These are phyloP conservation scores for Umbilicus rupestris DNA, from an alignment of 164 flowering plant genomes.

Conservation along the genomic window DNA sequence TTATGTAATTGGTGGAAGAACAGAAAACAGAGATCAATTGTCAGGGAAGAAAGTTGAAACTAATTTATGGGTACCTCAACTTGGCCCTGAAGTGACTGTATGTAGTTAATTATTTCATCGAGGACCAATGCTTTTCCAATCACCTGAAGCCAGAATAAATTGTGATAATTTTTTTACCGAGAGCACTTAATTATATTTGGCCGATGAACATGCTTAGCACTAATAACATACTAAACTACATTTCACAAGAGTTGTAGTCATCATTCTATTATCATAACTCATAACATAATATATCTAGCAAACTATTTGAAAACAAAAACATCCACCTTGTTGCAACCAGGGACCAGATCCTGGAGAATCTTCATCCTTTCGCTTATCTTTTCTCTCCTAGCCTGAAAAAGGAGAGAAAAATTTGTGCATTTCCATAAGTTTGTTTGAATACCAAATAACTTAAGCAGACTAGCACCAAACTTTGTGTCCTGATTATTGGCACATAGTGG, in stretches of 20 bases:
- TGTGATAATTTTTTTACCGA: neutral
- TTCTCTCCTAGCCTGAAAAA: slow-evolving; percentile 3
- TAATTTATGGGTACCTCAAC: slow-evolving; percentile 49
- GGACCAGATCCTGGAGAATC: slow-evolving; percentile 2
- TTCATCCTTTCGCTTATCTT: slow-evolving; percentile 6
- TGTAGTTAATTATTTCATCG: slow-evolving; percentile 82
- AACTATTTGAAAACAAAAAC: neutral
- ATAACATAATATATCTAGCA: neutral
- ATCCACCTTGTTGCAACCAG: slow-evolving; percentile 3
- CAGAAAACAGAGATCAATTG: too few species aligned
- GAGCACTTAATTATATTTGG: neutral
- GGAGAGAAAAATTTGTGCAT: neutral
- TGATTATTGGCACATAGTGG: too few species aligned
- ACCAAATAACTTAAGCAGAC: too few species aligned
- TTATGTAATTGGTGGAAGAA: neutral
- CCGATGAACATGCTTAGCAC: neutral
- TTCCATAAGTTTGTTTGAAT: neutral
- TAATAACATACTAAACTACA: too few species aligned
- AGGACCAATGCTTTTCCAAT: slow-evolving; percentile 76
- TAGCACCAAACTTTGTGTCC: too few species aligned
- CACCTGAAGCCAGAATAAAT: slow-evolving; percentile 31
- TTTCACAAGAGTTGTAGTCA: too few species aligned
- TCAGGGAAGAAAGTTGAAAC: neutral
- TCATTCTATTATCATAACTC: neutral
- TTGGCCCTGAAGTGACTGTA: slow-evolving; percentile 74